Conservation (phyloP, 1,139 yeast species). For the Zygosaccharomyces pseudobailii region DNA sequence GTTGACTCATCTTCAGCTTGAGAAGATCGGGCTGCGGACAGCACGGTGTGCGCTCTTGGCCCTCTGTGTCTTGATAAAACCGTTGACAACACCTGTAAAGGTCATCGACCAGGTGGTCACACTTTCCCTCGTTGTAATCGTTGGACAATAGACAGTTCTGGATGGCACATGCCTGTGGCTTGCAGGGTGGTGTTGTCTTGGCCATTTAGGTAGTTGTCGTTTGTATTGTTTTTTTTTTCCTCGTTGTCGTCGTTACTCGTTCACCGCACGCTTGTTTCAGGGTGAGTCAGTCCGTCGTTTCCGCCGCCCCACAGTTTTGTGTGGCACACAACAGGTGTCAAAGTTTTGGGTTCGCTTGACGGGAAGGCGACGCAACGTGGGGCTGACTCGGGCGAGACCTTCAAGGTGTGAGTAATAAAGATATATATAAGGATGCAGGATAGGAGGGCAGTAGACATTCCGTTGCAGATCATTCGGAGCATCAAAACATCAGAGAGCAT, state of each 20-base stretch:
- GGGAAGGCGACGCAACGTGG: neutral
- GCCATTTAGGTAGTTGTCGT: neutral
- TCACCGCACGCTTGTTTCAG: slow-evolving; percentile 1
- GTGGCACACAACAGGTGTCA: slow-evolving; percentile 1
- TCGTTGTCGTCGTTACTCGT: neutral
- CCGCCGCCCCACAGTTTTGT: slow-evolving; percentile 4
- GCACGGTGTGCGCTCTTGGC: slow-evolving; percentile 54
- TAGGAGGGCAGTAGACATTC: neutral
- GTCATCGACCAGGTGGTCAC: slow-evolving; percentile 53
- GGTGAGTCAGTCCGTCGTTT: slow-evolving; percentile 4
- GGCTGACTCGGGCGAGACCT: slow-evolving; percentile 4
- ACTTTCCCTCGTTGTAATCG: slow-evolving; percentile 58
- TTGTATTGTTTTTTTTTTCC: neutral
- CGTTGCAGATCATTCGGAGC: too few relatives aligned
- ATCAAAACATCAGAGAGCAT: too few relatives aligned
- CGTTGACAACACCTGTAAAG: slow-evolving; percentile 57
- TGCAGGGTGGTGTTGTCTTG: slow-evolving; percentile 41
- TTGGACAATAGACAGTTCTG: slow-evolving; percentile 47
- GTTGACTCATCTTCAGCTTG: slow-evolving; percentile 53
- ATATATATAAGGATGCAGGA: slow-evolving; percentile 1
- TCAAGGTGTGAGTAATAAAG: neutral
- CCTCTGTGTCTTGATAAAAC: slow-evolving; percentile 51
- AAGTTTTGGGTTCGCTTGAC: neutral
- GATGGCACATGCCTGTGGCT: slow-evolving; percentile 63
- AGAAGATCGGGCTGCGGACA: slow-evolving; percentile 59